phyloP scores from a whole-genome alignment of 768 basidiomycete species.

The Sarcodon sp. region DNA sequence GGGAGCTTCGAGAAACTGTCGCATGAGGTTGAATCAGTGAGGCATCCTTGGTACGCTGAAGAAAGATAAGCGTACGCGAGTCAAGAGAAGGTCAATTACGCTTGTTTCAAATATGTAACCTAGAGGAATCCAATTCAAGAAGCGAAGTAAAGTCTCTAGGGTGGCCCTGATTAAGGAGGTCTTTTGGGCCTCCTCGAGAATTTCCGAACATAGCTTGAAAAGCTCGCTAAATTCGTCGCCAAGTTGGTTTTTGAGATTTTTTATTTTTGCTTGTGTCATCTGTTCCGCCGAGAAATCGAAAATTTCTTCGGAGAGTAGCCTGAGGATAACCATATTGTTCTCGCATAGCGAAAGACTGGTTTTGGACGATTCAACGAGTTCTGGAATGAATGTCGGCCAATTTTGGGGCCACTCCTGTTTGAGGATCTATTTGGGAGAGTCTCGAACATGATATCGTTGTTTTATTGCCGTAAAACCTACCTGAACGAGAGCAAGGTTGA shows the following conservation, averaged over 20 bases:
- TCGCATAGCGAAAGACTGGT: slow-evolving; percentile 89
- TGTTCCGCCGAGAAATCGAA: slow-evolving; percentile 96
- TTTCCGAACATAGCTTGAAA: slow-evolving; percentile 92
- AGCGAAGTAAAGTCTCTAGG: slow-evolving; percentile 82
- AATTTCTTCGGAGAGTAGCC: slow-evolving; percentile 87
- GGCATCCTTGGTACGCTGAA: neutral
- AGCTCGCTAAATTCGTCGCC: slow-evolving; percentile 89
- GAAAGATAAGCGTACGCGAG: slow-evolving; percentile 46
- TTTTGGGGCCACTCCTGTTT: slow-evolving; percentile 99
- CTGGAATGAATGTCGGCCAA: slow-evolving; percentile 94
- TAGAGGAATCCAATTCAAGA: slow-evolving; percentile 95
- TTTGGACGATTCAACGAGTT: slow-evolving; percentile 91
- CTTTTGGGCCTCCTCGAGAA: slow-evolving; percentile 87
- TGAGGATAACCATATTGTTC: slow-evolving; percentile 97
- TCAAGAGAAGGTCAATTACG: slow-evolving; percentile 81
- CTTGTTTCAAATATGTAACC: slow-evolving; percentile 96
- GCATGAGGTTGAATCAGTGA: slow-evolving; percentile 4
- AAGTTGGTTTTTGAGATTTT: slow-evolving; percentile 91
- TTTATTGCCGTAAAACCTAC: slow-evolving; percentile 23
- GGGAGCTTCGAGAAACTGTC: slow-evolving; percentile 82
- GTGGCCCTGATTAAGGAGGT: slow-evolving; percentile 84
- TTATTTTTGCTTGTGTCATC: slow-evolving; percentile 92
- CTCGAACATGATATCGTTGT: neutral
- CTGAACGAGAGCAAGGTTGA: slow-evolving; percentile 88
- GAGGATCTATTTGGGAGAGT: slow-evolving; percentile 46